phyloP scores from a whole-genome alignment of 768 basidiomycete genomes.

The Amylocystis lapponica region DNA sequence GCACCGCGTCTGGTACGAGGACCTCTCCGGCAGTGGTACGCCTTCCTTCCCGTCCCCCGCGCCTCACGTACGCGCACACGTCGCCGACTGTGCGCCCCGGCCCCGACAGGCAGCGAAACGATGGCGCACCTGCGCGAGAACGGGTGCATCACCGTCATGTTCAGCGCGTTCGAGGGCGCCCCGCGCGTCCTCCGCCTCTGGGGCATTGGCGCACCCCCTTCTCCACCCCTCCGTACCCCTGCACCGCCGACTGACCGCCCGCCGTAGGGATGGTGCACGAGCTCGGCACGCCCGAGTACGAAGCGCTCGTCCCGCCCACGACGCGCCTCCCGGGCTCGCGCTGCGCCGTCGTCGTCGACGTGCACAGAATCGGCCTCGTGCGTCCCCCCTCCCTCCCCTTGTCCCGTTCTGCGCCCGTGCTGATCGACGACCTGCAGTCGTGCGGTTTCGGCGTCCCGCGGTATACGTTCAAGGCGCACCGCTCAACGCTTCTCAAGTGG shows the following conservation, averaged over 20 bases:
- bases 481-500: conserved; percentile 44
- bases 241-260: neutral
- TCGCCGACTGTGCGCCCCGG: neutral
- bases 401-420: conserved; percentile 14
- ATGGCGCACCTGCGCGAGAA: conserved; percentile 61
- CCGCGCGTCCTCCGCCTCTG: conserved; percentile 56
- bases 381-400: conserved; percentile 10
- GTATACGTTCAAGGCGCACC: conserved; percentile 51
- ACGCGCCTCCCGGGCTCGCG: conserved; percentile 52
- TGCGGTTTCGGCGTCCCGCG: conserved; percentile 63
- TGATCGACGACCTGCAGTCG: conserved; percentile 41
- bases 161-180: conserved; percentile 55
- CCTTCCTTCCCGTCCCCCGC: conserved; percentile 5
- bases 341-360: conserved; percentile 50
- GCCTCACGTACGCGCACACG: neutral
- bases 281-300: conserved; percentile 57
- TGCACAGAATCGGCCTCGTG: conserved; percentile 52
- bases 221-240: neutral
- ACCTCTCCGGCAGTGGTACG: conserved; percentile 63
- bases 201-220: conserved; percentile 47
- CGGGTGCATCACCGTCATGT: conserved; percentile 54
- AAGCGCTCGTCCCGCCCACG: conserved; percentile 40
- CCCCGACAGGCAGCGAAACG: conserved; percentile 57
- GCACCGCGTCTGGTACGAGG: conserved; percentile 66
- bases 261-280: conserved; percentile 54